A percentile compares a stretch with the other conserved stretches of the same genome.
These are phyloP conservation scores for Lachancea sp. DNA, from an alignment of 805 yeast genomes.

Conservation along the genomic window DNA sequence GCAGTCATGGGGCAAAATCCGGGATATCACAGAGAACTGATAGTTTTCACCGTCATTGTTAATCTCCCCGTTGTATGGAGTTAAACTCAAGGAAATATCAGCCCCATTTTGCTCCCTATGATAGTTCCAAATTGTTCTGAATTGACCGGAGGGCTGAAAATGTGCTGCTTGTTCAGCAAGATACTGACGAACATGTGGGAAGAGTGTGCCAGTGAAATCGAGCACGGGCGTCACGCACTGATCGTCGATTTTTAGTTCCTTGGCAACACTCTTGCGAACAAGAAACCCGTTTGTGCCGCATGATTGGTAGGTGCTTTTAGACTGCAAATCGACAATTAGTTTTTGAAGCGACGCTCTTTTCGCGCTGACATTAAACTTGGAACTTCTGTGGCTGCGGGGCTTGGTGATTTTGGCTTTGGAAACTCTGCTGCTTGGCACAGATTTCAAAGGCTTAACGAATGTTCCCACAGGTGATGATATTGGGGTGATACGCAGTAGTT, in stretches of 20 bases:
- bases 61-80: constrained; percentile 10
- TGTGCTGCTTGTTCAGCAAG: constrained; percentile 1
- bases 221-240: not conserved
- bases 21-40: constrained; percentile 7
- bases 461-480: not conserved
- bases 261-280: constrained; percentile 5
- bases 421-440: not conserved
- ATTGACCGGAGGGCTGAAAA: constrained; percentile 4
- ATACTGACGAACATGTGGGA: not conserved
- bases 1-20: constrained; percentile 6
- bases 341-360: constrained; percentile 5
- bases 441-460: not conserved
- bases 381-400: constrained; percentile 2
- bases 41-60: not conserved
- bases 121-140: constrained; percentile 17
- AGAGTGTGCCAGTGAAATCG: not conserved
- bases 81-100: constrained; percentile 9
- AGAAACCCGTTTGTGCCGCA: constrained; percentile 1
- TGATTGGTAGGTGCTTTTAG: not conserved
- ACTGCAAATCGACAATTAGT: constrained; percentile 1
- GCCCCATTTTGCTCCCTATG: constrained; percentile 12
- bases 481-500: not conserved
- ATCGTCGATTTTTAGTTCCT: constrained; percentile 4
- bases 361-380: constrained; percentile 1
- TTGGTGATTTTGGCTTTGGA: not conserved